Evolutionary conservation across 2,329 filamentous ascomycete genomes (phyloP), one percentile per base, ranked within the genome.

Genomic region (Septoria petroselini): DNA sequence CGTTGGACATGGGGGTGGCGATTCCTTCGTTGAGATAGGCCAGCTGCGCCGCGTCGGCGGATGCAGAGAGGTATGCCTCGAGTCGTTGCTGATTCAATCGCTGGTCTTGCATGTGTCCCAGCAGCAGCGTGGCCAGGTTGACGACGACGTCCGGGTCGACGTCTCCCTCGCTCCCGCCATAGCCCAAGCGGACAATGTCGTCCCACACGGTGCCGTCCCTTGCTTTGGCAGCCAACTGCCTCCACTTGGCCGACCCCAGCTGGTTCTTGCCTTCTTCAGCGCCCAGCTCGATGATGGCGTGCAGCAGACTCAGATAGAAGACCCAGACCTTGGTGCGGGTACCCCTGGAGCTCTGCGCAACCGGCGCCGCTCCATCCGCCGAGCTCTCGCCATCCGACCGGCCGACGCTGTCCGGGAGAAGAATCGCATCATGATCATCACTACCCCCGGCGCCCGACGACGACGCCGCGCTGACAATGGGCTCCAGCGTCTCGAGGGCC

Each of bases 301-400:
- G 95, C 55, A 97, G 76, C 42, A 96, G 85, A 14, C 91, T 95
- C 58, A 97, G 79, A 68, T 97, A 98, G 63, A 98, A 78, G 69
- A 90, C 95, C 93, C 93, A 98, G 57, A 97, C 86, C 71, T 97
- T 98, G 69, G 95, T 86, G 58, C 91, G 79, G 50, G 88, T 93
- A 25, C 84, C 86, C 58, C 86, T 82, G 34, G 87, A 91, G 45
- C 89, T 89, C 56, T 79, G 81, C 46, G 88, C 85, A 45, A 96
- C 83, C 3, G 90, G 88, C 21, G 89, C 85, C 73, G 62, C 50
- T 17, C 45, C 49, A 12, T 21, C 30, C 4, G 39, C 44, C 15
- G 40, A 41, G 19, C 29, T 15, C 35, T 43, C 48, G 30, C 41
- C 48, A 12, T 52, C 31, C 17, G 35, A 46, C 21, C 48, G 50